Base-by-base conservation (phyloP, 306 rosid species). In the Begonia fuchsioides region DNA sequence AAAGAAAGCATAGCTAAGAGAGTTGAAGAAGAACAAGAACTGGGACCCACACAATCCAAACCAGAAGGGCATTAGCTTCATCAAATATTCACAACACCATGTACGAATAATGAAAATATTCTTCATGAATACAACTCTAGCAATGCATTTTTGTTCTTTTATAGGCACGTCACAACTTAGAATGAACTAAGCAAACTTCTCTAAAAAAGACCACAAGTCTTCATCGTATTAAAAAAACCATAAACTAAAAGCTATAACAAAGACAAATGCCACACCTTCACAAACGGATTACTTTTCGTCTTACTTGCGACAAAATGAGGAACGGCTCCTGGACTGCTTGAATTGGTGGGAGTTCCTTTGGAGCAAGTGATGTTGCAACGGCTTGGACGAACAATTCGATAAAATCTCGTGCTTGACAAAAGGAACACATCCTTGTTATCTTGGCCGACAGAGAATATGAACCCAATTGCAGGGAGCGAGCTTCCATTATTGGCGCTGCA, bases 361-460 rank as follows among this genome's bases (percentile, higher is more conserved):
- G 72, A 46, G 57, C 66, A 72, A 47, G 43, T 20, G 19, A 50
- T 58, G 49, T 51, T 56, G 54, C 74, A 68, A n/a, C 74, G 58
- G 32, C 78, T 68, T 5, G 74, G 78, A 32, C 57, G 32, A 17
- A 44, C 65, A 43, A 68, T 50, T 39, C 68, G 47, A 41, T 62
- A 68, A 3, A 68, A 14, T n/a, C 74, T 71, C 32, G 39, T 40
- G 32, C 62, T 72, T 43, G 68, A 6, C 16, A 63, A 16, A 8
- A 72, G 17, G 13, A 54, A 72, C 6, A 52, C 2, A 47, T 72
- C 78, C 13, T 67, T 63, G 7, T 63, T 72, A 40, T 67, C 78
- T 49, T 67, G 53, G 6, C 70, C 73, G 17, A 63, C 62, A 2
- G 70, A 72, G 67, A 62, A 67, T 32, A 63, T 39, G 38, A 49